Percentiles rank a stretch among this genome's conserved stretches.
Evolutionary conservation across 768 basidiomycete genomes (phyloP).

Genomic region (Mycena sanguinolenta): DNA sequence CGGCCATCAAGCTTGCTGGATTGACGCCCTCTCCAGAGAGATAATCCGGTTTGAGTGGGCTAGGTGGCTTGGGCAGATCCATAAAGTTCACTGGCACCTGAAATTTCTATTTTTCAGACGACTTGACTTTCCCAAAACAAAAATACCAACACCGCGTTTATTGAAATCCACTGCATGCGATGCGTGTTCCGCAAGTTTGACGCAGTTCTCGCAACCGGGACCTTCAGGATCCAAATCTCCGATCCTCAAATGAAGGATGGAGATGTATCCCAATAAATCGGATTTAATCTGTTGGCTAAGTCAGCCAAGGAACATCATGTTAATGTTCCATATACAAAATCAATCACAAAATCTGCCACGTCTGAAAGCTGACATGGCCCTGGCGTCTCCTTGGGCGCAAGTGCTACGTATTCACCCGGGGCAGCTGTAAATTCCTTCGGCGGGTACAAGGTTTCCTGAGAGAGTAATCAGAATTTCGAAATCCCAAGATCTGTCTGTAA

Average conservation of each 20-base stretch:
- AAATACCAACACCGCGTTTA: slow-evolving; percentile 53
- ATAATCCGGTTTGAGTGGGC: slow-evolving; percentile 55
- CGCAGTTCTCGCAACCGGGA: slow-evolving; percentile 51
- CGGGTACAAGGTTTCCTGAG: slow-evolving; percentile 49
- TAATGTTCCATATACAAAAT: slow-evolving; percentile 52
- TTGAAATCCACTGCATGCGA: slow-evolving; percentile 64
- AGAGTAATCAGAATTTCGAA: slow-evolving; percentile 15
- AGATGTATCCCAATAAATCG: slow-evolving; percentile 57
- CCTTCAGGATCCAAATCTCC: slow-evolving; percentile 51
- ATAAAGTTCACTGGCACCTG: slow-evolving; percentile 49
- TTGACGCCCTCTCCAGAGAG: slow-evolving; percentile 56
- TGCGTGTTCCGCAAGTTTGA: slow-evolving; percentile 58
- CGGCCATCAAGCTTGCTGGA: slow-evolving; percentile 28
- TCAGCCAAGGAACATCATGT: slow-evolving; percentile 8
- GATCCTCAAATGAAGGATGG: slow-evolving; percentile 58
- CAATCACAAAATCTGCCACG: slow-evolving; percentile 61
- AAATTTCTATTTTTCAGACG: not conserved
- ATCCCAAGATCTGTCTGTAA: not conserved
- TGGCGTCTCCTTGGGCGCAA: slow-evolving; percentile 49
- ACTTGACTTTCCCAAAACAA: not conserved
- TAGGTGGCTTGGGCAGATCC: slow-evolving; percentile 48
- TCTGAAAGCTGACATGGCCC: slow-evolving; percentile 55
- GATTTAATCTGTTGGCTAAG: slow-evolving; percentile 43
- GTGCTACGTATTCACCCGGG: slow-evolving; percentile 57
- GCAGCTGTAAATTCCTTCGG: slow-evolving; percentile 15